These are phyloP conservation scores for Remersonia thermophila DNA, from an alignment of 2,329 filamentous ascomycete genomes.

Conservation along the genomic window DNA sequence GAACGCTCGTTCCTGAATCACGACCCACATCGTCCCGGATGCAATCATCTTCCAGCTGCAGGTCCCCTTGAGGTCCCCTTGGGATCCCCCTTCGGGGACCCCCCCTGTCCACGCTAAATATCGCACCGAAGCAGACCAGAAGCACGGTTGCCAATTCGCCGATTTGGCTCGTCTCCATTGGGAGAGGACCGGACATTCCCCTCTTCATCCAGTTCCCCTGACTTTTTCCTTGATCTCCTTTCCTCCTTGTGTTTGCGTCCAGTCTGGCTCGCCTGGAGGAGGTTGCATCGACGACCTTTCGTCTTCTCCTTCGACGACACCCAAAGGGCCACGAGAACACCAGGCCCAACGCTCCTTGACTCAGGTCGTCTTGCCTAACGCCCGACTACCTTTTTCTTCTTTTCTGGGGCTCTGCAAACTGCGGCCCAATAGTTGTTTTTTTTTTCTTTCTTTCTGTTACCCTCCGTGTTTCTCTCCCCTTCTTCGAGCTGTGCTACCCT, in stretches of 20 bases:
- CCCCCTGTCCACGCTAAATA: constrained; percentile 7
- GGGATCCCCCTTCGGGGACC: too few relatives aligned
- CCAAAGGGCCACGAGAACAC: too few relatives aligned
- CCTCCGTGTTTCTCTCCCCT: neutral
- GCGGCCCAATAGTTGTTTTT: too few relatives aligned
- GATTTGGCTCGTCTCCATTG: constrained; percentile 5
- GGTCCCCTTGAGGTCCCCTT: neutral
- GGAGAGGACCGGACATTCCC: constrained; percentile 1
- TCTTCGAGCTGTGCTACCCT: too few relatives aligned
- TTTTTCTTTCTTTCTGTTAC: neutral
- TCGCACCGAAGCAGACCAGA: constrained; percentile 2
- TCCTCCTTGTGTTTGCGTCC: too few relatives aligned
- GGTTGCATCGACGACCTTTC: neutral
- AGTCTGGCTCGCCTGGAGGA: constrained; percentile 1
- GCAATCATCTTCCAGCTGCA: constrained; percentile 3
- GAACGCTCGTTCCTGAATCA: neutral
- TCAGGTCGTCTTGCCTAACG: too few relatives aligned
- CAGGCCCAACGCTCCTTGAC: too few relatives aligned
- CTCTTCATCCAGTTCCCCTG: neutral
- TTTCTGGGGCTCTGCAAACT: too few relatives aligned
- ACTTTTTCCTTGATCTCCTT: constrained; percentile 1
- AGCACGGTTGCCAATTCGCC: constrained; percentile 6
- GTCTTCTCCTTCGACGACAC: too few relatives aligned
- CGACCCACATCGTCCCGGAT: constrained; percentile 2
- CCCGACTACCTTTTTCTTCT: too few relatives aligned